These are phyloP conservation scores for Staphylotrichum tortipilum DNA, from an alignment of 495 filamentous ascomycete genomes.

Conservation along the genomic window DNA sequence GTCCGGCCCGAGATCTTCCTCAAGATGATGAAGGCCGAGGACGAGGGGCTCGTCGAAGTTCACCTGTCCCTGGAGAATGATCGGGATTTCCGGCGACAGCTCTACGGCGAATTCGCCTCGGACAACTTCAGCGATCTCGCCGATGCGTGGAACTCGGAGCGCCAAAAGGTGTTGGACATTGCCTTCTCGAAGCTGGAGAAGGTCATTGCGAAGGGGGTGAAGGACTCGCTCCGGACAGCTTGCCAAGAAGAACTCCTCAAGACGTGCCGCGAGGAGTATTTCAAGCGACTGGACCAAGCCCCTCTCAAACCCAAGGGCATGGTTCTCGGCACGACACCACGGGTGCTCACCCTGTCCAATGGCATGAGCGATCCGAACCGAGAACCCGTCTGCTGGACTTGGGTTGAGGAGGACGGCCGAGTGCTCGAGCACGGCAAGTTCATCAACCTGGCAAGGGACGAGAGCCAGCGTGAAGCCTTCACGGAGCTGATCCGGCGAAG, in stretches of 20 bases:
- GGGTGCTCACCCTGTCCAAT: constrained; percentile 77
- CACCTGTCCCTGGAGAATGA: constrained; percentile 66
- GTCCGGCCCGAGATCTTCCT: constrained; percentile 78
- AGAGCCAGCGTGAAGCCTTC: constrained; percentile 53
- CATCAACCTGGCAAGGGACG: constrained; percentile 65
- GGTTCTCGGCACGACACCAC: constrained; percentile 75
- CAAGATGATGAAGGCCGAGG: constrained; percentile 93
- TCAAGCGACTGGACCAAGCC: constrained; percentile 83
- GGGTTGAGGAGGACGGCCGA: constrained; percentile 84
- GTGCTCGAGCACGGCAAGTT: constrained; percentile 85
- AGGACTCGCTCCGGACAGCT: constrained; percentile 81
- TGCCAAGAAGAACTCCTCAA: constrained; percentile 84
- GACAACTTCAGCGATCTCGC: constrained; percentile 93
- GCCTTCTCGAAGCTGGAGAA: constrained; percentile 75
- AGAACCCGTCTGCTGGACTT: constrained; percentile 84
- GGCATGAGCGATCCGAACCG: constrained; percentile 63
- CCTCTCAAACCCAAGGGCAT: constrained; percentile 94
- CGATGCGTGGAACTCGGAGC: constrained; percentile 86
- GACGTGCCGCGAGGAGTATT: constrained; percentile 74
- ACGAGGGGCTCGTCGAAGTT: constrained; percentile 83
- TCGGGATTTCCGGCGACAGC: constrained; percentile 58
- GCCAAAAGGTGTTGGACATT: constrained; percentile 71
- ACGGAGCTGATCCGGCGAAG: constrained; percentile 64
- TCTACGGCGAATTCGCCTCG: constrained; percentile 76
- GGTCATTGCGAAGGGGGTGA: constrained; percentile 79